Base-by-base conservation (phyloP, 2,329 filamentous ascomycete genomes). In the Fusarium sp. region DNA sequence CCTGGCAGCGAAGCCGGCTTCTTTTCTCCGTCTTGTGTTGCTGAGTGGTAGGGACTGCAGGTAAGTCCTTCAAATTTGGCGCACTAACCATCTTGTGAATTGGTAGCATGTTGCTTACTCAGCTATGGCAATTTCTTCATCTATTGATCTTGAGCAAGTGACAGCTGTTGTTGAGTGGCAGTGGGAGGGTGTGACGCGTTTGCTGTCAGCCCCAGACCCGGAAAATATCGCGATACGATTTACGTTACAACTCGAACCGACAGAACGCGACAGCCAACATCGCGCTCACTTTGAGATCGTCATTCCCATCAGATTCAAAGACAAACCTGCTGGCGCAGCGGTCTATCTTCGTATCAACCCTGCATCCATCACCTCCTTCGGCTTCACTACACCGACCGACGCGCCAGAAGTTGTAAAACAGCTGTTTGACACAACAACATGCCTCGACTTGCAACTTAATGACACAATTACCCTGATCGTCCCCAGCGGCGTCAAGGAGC, bases 291-390 rank as follows among this genome's bases (percentile, higher is more conserved):
- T 62, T 15, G 56, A 62, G 24, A 20, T 61, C 3, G 22, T n/a
- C 6, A 40, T 62, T 14, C 59, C 59, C 13, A 17, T 61, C 8
- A 49, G 56, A 20, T 61, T 61, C 32, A 62, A 62, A 26, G 48
- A 55, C 3, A 61, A 61, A n/a, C 56, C 59, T 3, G 20, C 43
- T 20, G 48, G 56, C 8, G 48, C 48, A n/a, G 56, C 30, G 1
- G 6, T 62, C 17, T 45, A 37, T 26, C 37, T 62, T 7, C 48
- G 48, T 0, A 49, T 62, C 14, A 60, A 39, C 13, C 56, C 56
- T 4, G 47, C 56, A n/a, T 59, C 56, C 9, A 35, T 59, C 22
- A 59, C 47, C 26, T 59, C 56, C n/a, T 56, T 56, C 28, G 9
- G 17, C 22, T 47, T 20, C 22, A 45, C 35, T 8, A 15, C 28